Percentiles rank a stretch among this genome's conserved stretches.
Evolutionary conservation across 768 basidiomycete genomes (phyloP).

Genomic region (Chlorophyllum brunneum): DNA sequence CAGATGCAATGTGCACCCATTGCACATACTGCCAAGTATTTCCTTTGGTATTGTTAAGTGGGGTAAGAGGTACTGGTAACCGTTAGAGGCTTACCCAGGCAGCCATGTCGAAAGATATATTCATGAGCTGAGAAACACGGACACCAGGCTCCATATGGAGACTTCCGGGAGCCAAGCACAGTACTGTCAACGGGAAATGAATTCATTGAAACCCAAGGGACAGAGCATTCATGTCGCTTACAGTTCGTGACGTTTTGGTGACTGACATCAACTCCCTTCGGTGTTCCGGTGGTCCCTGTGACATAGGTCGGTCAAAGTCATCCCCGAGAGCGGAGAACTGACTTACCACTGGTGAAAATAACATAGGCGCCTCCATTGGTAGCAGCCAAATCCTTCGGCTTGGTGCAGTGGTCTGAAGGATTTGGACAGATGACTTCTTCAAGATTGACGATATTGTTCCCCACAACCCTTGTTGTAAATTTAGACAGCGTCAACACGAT

Average conservation of each 20-base stretch:
- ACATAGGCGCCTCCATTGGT: constrained; percentile 48
- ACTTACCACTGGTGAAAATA: constrained; percentile 58
- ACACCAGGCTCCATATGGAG: constrained; percentile 53
- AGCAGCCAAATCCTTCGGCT: constrained; percentile 33
- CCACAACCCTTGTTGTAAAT: constrained; percentile 34
- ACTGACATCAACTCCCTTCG: constrained; percentile 59
- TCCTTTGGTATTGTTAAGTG: constrained; percentile 37
- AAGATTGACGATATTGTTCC: constrained; percentile 26
- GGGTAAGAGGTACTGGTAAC: background rate
- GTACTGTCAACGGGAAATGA: constrained; percentile 22
- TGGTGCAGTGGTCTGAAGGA: constrained; percentile 25
- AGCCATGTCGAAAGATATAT: constrained; percentile 66
- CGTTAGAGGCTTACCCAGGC: constrained; percentile 42
- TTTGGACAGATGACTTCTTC: constrained; percentile 27
- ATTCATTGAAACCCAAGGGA: constrained; percentile 25
- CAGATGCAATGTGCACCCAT: constrained; percentile 51
- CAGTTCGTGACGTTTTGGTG: constrained; percentile 58
- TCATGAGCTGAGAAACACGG: constrained; percentile 56
- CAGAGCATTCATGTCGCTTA: constrained; percentile 23
- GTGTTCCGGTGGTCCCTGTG: constrained; percentile 50
- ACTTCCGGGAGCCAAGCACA: constrained; percentile 47
- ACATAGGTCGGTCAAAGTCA: constrained; percentile 4
- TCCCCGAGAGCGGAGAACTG: constrained; percentile 8
- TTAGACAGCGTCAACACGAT: constrained; percentile 41
- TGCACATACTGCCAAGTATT: constrained; percentile 48